Conservation (phyloP, 805 yeast species). For the Peterozyma xylosa region DNA sequence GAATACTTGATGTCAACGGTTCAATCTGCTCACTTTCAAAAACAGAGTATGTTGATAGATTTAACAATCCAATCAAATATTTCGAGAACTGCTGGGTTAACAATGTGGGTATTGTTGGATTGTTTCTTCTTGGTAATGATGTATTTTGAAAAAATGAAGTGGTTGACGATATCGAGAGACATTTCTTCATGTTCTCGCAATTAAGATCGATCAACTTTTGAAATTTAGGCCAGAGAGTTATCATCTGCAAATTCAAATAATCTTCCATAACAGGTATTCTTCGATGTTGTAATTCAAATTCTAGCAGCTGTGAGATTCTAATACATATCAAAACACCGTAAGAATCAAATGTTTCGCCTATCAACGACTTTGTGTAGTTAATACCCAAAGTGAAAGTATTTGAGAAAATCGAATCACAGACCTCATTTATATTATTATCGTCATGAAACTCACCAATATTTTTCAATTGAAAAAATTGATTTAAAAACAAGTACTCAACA, state of each 20-base stretch:
- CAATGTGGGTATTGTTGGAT: constrained; percentile 41
- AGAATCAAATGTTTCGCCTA: constrained; percentile 50
- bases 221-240: constrained; percentile 81
- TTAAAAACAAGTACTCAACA: constrained; percentile 68
- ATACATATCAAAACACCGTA: constrained; percentile 75
- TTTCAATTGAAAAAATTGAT: constrained; percentile 57
- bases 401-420: constrained; percentile 43
- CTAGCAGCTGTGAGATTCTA: constrained; percentile 58
- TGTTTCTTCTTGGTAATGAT: constrained; percentile 15
- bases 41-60: constrained; percentile 31
- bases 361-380: constrained; percentile 33
- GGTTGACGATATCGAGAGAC: constrained; percentile 31
- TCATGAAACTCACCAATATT: constrained; percentile 21
- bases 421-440: constrained; percentile 35
- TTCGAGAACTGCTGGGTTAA: constrained; percentile 77
- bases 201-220: constrained; percentile 71
- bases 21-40: constrained; percentile 38
- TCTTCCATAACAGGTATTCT: constrained; percentile 66
- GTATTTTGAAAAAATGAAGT: constrained; percentile 14
- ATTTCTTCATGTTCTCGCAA: constrained; percentile 61
- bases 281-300: constrained; percentile 58
- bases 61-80: constrained; percentile 62
- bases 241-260: constrained; percentile 56
- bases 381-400: constrained; percentile 45
- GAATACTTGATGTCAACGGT: constrained; percentile 65